Base-by-base conservation (phyloP, 768 basidiomycete genomes). In the Coprinopsis sp. region DNA sequence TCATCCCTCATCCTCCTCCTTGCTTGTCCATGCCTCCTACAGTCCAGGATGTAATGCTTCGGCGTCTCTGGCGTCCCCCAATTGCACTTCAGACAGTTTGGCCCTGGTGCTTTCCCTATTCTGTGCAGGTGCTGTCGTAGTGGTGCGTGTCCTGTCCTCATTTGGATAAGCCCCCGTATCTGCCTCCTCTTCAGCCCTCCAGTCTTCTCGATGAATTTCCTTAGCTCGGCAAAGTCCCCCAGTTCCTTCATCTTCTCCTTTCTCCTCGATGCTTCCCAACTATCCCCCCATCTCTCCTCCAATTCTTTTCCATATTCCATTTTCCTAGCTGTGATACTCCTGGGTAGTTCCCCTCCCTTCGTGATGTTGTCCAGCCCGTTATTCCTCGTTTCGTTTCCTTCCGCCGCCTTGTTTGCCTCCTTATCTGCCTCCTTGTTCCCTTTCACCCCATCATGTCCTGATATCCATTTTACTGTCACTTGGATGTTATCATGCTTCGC, bases 91-190 rank as follows among this genome's bases (percentile, higher is more conserved):
- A 22, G 38, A 19, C 47, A 48, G 19, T 2, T n/a, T 24, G 47
- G 38, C 4, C 28, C 10, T 11, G 33, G 37, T 4, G 22, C 47
- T 41, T 41, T 48, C 19, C 39, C 39, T 41, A 48, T 41, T 8
- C 31, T 24, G 19, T 40, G 30, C 4, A 48, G 39, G 39, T 48
- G 22, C 18, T 30, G 25, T 33, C 22, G 27, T 11, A 48, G 31
- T 2, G 47, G 38, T 1, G 23, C 31, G 19, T 48, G 47, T 10
- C 38, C 37, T 33, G 39, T 48, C 18, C 47, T 18, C 4, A 48
- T 18, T 46, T 53, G 30, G 30, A 31, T n/a, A 8, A 31, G 30
- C 10, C 8, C 8, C 8, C 30, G 8, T 31, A 31, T n/a, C 8
- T 31, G 30, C 30, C n/a, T 31, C 30, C 30, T 31, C 30, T 8